Conservation (phyloP, 805 yeast genomes). For the Brettanomyces naardenensis region DNA sequence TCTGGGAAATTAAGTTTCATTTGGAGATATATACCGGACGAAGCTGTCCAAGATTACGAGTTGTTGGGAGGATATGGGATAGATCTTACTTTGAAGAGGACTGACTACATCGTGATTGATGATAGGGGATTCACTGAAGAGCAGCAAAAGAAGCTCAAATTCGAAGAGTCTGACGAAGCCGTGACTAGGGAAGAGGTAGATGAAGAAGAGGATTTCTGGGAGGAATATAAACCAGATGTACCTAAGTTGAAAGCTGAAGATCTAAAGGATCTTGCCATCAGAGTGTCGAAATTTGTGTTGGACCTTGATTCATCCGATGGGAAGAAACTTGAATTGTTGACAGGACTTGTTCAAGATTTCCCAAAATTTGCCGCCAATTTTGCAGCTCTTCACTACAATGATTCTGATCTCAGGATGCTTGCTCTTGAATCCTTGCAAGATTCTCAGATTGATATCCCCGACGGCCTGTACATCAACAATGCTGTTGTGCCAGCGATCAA, state of each 20-base stretch:
- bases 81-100: conserved; percentile 53
- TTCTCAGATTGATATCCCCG: conserved; percentile 10
- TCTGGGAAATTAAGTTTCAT: conserved; percentile 63
- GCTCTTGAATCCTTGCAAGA: conserved; percentile 4
- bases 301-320: conserved; percentile 11
- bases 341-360: conserved; percentile 37
- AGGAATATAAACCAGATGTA: conserved; percentile 23
- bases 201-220: conserved; percentile 9
- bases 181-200: neutral
- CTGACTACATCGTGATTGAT: conserved; percentile 60
- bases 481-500: conserved; percentile 42
- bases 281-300: conserved; percentile 33
- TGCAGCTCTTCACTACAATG: conserved; percentile 15
- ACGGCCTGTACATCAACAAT: conserved; percentile 66
- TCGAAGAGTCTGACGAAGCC: conserved; percentile 6
- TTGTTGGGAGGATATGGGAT: conserved; percentile 57
- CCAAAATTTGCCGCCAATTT: conserved; percentile 44
- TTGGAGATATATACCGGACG: conserved; percentile 59
- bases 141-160: conserved; percentile 22
- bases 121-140: conserved; percentile 38
- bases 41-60: conserved; percentile 16
- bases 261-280: conserved; percentile 30
- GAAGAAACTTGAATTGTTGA: conserved; percentile 31
- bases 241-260: conserved; percentile 24
- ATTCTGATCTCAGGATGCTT: conserved; percentile 4